Evolutionary conservation across 1,139 yeast genomes (phyloP), one percentile per base, ranked within the genome.

Genomic region (Ogataea hybrid): DNA sequence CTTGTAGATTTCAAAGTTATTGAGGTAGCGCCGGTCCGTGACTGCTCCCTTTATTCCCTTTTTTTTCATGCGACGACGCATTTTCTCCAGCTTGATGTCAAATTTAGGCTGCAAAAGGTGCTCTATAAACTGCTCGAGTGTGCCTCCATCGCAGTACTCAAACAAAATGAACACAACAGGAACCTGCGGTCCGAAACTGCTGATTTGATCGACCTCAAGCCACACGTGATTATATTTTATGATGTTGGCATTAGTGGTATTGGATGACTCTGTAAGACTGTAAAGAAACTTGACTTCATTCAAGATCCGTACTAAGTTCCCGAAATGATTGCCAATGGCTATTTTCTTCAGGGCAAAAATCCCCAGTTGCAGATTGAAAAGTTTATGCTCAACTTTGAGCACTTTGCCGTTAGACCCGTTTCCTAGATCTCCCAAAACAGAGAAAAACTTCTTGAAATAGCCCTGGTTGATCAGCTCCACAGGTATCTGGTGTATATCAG

Each of bases 211-310:
- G 58, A 81, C 69, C 57, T 89, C 97, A 29, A 89, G 64, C 96
- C 97, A 89, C 25, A 88, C 96, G 64, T 89, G 96, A 58, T 88
- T 88, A 59, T 89, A 89, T 21, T 85, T 77, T 17, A 88, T 87
- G 52, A 88, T 70, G 58, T 88, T 86, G 18, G 78, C 43, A 27
- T 40, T 47, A 3, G 55, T 51, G 56, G 65, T 37, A 16, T 42
- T 31, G 8, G 53, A 52, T 8, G 56, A 48, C 37, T 58, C 58
- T 14, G 64, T 72, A 25, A 75, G 58, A 48, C 73, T 75, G 53
- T 73, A 74, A 23, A 75, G 57, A 34, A 88, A 76, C 52, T 84
- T 76, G 3, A 89, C 96, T 58, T 89, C 96, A 42, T 79, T 74
- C 40, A 89, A 68, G 6, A 85, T 90, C 51, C 78, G 81, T 42